Conservation (phyloP, 2,329 filamentous ascomycete genomes). For the Verticillium klebahnii region DNA sequence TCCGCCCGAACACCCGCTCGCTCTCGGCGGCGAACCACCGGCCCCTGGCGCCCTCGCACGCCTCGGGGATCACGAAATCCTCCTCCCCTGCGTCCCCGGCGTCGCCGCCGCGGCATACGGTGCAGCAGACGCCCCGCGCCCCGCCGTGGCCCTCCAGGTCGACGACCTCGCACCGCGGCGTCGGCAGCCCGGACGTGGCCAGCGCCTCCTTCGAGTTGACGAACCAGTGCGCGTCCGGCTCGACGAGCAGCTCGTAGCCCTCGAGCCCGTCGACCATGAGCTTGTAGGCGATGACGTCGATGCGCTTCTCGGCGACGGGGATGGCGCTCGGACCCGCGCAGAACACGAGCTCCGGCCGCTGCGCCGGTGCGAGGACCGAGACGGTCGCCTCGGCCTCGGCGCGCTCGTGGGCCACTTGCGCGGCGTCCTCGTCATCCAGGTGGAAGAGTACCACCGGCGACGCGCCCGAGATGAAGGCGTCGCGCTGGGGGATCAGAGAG, state of each 20-base stretch:
- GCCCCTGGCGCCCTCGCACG: constrained; percentile 20
- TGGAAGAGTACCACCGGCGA: constrained; percentile 24
- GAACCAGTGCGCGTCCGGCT: constrained; percentile 26
- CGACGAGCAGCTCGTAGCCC: constrained; percentile 19
- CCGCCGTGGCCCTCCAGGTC: constrained; percentile 16
- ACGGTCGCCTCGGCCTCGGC: constrained; percentile 24
- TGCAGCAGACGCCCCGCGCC: constrained; percentile 18
- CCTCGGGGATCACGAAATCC: constrained; percentile 18
- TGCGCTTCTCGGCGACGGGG: constrained; percentile 16
- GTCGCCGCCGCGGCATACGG: constrained; percentile 12
- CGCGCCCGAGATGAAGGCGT: constrained; percentile 25
- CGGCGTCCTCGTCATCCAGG: constrained; percentile 13
- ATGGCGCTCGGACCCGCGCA: constrained; percentile 22
- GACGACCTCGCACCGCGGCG: constrained; percentile 20
- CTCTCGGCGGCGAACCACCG: constrained; percentile 24
- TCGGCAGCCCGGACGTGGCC: constrained; percentile 26
- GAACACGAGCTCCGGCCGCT: constrained; percentile 26
- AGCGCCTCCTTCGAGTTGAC: constrained; percentile 30
- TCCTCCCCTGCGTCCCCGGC: not conserved
- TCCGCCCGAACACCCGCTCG: constrained; percentile 15
- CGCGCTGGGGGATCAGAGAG: constrained; percentile 28
- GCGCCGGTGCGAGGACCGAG: constrained; percentile 17
- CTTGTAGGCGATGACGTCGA: constrained; percentile 24
- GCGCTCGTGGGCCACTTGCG: constrained; percentile 19
- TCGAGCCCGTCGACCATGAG: constrained; percentile 24